Percentiles rank a stretch among this genome's conserved stretches.
Evolutionary conservation across 1,139 yeast species (phyloP).

Genomic region (Kodamaea plutei): DNA sequence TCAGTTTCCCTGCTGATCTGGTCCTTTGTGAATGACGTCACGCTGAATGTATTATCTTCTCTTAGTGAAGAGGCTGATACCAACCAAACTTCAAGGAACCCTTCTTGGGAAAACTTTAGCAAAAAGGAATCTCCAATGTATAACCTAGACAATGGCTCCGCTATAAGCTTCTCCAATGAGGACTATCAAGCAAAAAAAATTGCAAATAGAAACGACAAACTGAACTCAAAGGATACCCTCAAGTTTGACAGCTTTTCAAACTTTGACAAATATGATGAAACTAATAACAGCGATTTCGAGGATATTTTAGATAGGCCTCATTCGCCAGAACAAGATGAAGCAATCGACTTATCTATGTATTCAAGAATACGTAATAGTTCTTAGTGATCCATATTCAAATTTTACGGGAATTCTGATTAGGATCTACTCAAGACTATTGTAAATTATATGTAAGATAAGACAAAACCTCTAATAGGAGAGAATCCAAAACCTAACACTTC

Average conservation of each 20-base stretch:
- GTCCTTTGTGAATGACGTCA: slow-evolving; percentile 45
- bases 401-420: no score
- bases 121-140: slow-evolving; percentile 13
- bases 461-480: no score
- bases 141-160: slow-evolving; percentile 28
- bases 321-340: slow-evolving; percentile 18
- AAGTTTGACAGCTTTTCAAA: slow-evolving; percentile 2
- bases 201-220: neutral
- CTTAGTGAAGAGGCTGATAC: slow-evolving; percentile 25
- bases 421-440: no score
- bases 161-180: slow-evolving; percentile 17
- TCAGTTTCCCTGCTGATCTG: slow-evolving; percentile 42
- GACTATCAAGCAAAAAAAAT: no score
- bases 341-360: slow-evolving; percentile 28
- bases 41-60: slow-evolving; percentile 34
- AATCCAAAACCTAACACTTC: no score
- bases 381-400: no score
- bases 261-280: slow-evolving; percentile 8
- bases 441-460: no score
- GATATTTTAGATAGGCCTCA: slow-evolving; percentile 4
- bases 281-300: slow-evolving; percentile 15
- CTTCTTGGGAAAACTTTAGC: slow-evolving; percentile 1
- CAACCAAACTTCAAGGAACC: slow-evolving; percentile 4
- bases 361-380: slow-evolving; percentile 8
- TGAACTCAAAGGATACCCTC: neutral